Percentiles rank a stretch among this genome's conserved stretches.
Evolutionary conservation across 192 early-diverging fungal species (phyloP).

Genomic region (Gigaspora rosea): DNA sequence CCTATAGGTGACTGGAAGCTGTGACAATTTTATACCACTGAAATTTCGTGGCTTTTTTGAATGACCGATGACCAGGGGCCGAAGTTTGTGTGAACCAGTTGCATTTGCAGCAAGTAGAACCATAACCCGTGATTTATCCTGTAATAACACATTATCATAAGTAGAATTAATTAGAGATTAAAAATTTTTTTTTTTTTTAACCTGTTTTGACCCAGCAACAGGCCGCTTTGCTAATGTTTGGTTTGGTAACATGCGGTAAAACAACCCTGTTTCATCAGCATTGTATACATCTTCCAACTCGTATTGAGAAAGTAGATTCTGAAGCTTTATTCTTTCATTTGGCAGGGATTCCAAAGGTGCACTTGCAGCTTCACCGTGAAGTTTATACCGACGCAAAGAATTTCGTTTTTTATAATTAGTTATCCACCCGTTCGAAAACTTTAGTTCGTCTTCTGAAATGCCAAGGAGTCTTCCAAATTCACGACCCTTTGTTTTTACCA

Average conservation of each 20-base stretch:
- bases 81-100: neutral
- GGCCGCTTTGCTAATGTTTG: neutral
- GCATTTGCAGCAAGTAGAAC: neutral
- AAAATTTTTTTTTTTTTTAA: neutral
- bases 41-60: too few relatives aligned
- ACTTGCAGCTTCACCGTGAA: constrained; percentile 5
- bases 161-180: too few relatives aligned
- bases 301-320: neutral
- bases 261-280: neutral
- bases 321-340: neutral
- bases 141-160: neutral
- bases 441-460: neutral
- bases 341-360: constrained; percentile 3
- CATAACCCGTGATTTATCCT: neutral
- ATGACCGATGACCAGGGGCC: too few relatives aligned
- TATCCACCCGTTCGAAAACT: neutral
- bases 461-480: neutral
- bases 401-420: constrained; percentile 11
- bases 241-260: neutral
- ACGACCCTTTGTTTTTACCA: neutral
- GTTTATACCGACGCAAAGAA: neutral
- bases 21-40: too few relatives aligned
- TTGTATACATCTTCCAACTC: neutral
- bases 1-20: too few relatives aligned
- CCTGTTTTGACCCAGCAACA: neutral